These are phyloP conservation scores for Fragaria ananassa DNA, from an alignment of 306 rosid genomes.

Conservation along the genomic window DNA sequence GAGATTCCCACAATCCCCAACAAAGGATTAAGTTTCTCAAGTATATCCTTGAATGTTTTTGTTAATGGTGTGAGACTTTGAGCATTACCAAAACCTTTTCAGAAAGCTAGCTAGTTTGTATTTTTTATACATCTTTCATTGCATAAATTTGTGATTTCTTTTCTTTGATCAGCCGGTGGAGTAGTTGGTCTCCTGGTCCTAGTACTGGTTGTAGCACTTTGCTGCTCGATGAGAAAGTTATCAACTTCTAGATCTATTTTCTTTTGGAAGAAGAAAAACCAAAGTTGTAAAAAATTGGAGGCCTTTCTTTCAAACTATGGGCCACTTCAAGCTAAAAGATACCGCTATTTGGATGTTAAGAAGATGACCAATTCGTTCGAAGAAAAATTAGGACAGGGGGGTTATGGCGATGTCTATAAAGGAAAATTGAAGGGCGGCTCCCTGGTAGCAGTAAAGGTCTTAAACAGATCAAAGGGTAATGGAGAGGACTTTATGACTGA, in stretches of 20 bases:
- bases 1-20: too few species aligned
- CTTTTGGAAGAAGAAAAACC: background rate
- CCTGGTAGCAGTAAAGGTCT: background rate
- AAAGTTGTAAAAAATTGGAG: slow-evolving; percentile 12
- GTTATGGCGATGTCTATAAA: background rate
- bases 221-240: background rate
- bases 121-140: too few species aligned
- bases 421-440: background rate
- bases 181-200: background rate
- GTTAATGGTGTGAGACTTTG: too few species aligned
- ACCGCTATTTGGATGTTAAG: background rate
- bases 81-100: too few species aligned
- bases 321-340: background rate
- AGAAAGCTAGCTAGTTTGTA: too few species aligned
- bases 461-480: too few species aligned
- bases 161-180: background rate
- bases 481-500: too few species aligned
- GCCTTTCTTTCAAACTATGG: slow-evolving; percentile 16
- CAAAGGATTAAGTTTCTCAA: too few species aligned
- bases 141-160: too few species aligned
- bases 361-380: background rate
- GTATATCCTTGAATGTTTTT: too few species aligned
- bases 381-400: background rate
- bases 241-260: too few species aligned
- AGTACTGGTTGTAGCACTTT: background rate